Conservation (phyloP, 176 grass and related monocot species). For the Eragrostis curvula region DNA sequence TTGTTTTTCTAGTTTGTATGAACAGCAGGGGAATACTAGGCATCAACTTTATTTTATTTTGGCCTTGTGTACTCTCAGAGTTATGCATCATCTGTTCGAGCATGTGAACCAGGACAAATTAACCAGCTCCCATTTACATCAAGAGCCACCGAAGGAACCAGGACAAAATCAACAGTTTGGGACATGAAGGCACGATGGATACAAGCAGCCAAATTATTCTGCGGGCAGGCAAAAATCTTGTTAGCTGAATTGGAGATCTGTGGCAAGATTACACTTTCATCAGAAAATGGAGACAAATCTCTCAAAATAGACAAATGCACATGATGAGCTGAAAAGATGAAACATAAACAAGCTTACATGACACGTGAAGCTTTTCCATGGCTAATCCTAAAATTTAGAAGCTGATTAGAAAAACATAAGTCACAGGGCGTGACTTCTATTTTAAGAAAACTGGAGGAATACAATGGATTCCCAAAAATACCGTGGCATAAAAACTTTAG, state of each 20-base stretch:
- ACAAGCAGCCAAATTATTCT: neutral
- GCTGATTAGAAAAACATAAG: neutral
- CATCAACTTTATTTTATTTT: too few species aligned
- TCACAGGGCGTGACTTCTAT: neutral
- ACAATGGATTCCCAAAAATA: neutral
- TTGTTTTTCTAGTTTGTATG: too few species aligned
- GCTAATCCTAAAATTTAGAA: neutral
- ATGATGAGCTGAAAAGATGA: neutral
- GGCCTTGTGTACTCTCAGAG: too few species aligned
- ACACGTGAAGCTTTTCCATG: too few species aligned
- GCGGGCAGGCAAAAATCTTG: conserved; percentile 38
- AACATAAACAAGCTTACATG: neutral
- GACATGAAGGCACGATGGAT: neutral
- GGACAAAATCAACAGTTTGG: too few species aligned
- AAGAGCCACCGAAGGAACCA: too few species aligned
- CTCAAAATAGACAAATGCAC: neutral
- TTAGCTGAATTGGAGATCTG: conserved; percentile 39
- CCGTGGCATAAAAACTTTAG: neutral
- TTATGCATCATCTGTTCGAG: too few species aligned
- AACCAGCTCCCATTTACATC: too few species aligned
- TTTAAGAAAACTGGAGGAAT: neutral
- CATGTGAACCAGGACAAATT: too few species aligned
- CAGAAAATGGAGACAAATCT: neutral
- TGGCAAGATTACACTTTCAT: neutral
- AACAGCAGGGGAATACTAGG: too few species aligned